Evolutionary conservation across 768 basidiomycete species (phyloP), one percentile per base, ranked within the genome.

Genomic region (Macrolepiota fuliginosa): DNA sequence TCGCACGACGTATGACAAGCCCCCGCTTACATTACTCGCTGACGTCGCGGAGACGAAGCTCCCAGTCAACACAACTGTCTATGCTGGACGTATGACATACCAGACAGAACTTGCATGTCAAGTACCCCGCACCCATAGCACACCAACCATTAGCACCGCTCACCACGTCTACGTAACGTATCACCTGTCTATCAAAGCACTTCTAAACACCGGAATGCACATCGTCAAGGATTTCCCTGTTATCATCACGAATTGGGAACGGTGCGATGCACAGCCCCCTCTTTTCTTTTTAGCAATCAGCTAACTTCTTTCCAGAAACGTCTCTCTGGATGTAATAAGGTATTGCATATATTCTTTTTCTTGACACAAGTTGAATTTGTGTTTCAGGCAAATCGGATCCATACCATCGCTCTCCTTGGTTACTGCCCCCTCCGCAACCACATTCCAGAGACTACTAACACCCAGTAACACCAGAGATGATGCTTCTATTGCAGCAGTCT

Each of bases 121-220:
- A 65, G 81, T 97, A 35, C 86, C 89, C 0, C 77, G 81, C 7
- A 84, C 85, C 24, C 91, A 94, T 67, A 90, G 89, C 12, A 88
- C 91, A 7, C 87, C 92, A 27, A 89, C 94, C 10, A 77, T 95
- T 65, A 91, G 87, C 58, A 82, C 89, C 9, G 94, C 92, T 15
- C 76, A 91, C 62, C 89, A 93, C 69, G 89, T 96, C 57, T 92
- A 96, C 68, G 88, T 96, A 50, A 89, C 84, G 0, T 96, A 96
- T 73, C 80, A 83, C 50, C 77, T 96, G 40, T 79, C 79, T 35
- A 87, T 94, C 58, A 91, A 87, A 71, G 93, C 92, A 1, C 79
- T 91, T 54, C 82, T 92, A 75, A 90, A 87, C 45, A 83, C 83
- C 4, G 85, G 85, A 5, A 76, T 82, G 52, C 83, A 85, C 35